phyloP scores from a whole-genome alignment of 2,329 filamentous ascomycete genomes.

The Rhynchosporium secalis region DNA sequence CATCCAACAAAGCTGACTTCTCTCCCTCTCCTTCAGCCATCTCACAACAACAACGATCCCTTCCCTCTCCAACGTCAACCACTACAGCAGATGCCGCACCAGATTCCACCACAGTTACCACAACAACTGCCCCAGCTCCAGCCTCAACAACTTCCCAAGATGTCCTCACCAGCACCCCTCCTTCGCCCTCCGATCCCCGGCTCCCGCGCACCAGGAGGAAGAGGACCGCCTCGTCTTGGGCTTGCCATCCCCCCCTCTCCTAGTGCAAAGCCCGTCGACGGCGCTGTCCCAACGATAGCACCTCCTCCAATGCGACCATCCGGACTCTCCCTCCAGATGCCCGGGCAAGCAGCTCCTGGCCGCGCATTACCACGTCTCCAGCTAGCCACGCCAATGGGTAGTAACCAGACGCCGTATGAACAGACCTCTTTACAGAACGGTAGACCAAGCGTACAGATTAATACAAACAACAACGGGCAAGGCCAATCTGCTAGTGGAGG shows the following conservation, averaged over 20 bases:
- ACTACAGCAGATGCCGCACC: too few species aligned
- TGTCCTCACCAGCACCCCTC: slow-evolving; percentile 41
- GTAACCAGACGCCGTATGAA: slow-evolving; percentile 70
- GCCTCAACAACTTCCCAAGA: slow-evolving; percentile 30
- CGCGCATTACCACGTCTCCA: slow-evolving; percentile 77
- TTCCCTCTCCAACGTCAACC: too few species aligned
- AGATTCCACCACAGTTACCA: too few species aligned
- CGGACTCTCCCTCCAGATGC: slow-evolving; percentile 37
- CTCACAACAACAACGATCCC: too few species aligned
- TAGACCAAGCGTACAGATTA: slow-evolving; percentile 44
- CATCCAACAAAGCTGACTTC: too few species aligned
- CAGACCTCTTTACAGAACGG: slow-evolving; percentile 45
- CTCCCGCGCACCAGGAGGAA: slow-evolving; percentile 34
- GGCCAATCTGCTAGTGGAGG: slow-evolving; percentile 71
- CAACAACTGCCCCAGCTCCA: background rate
- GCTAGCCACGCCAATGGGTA: slow-evolving; percentile 86
- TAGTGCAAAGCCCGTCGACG: slow-evolving; percentile 70
- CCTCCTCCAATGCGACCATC: slow-evolving; percentile 15
- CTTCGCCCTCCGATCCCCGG: slow-evolving; percentile 42
- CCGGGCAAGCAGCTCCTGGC: slow-evolving; percentile 35
- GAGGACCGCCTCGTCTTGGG: slow-evolving; percentile 56
- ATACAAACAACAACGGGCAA: slow-evolving; percentile 38
- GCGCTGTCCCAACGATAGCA: slow-evolving; percentile 6
- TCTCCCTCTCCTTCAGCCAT: too few species aligned
- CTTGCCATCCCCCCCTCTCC: slow-evolving; percentile 89